phyloP scores from a whole-genome alignment of 2,329 filamentous ascomycete genomes.

The Claviceps purpurea region DNA sequence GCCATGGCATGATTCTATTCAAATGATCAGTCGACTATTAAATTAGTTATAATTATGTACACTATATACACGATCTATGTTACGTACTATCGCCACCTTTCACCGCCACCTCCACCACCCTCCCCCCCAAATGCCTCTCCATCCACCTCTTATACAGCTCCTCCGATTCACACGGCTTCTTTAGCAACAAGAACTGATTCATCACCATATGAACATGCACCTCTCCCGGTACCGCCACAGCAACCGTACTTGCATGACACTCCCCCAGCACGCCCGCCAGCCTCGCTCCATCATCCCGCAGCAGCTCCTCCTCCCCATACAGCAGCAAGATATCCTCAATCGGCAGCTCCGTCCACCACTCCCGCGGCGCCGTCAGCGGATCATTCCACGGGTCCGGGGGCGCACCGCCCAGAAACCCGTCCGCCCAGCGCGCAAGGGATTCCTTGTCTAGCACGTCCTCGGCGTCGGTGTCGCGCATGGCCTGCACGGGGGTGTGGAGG shows the following conservation, averaged over 20 bases:
- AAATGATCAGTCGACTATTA: no score
- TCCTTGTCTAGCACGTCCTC: slow-evolving; percentile 1
- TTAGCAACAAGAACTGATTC: slow-evolving; percentile 3
- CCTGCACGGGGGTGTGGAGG: neutral
- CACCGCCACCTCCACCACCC: neutral
- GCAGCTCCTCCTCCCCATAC: slow-evolving; percentile 4
- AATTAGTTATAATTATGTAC: no score
- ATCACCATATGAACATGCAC: slow-evolving; percentile 5
- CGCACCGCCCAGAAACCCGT: neutral
- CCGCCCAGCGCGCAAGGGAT: slow-evolving; percentile 1
- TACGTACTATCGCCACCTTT: no score
- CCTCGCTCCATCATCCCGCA: neutral
- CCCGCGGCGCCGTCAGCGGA: slow-evolving; percentile 4
- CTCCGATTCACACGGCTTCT: slow-evolving; percentile 2
- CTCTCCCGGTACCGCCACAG: neutral
- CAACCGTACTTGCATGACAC: neutral
- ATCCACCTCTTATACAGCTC: slow-evolving; percentile 3
- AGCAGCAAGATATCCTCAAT: slow-evolving; percentile 1
- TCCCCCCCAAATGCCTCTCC: neutral
- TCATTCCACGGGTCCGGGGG: slow-evolving; percentile 4
- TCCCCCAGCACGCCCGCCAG: neutral
- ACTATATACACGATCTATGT: no score
- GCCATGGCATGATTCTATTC: no score
- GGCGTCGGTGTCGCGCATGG: neutral
- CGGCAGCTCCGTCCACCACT: slow-evolving; percentile 4